These are phyloP conservation scores for Fusarium udum DNA, from an alignment of 2,329 filamentous ascomycete genomes.

Conservation along the genomic window DNA sequence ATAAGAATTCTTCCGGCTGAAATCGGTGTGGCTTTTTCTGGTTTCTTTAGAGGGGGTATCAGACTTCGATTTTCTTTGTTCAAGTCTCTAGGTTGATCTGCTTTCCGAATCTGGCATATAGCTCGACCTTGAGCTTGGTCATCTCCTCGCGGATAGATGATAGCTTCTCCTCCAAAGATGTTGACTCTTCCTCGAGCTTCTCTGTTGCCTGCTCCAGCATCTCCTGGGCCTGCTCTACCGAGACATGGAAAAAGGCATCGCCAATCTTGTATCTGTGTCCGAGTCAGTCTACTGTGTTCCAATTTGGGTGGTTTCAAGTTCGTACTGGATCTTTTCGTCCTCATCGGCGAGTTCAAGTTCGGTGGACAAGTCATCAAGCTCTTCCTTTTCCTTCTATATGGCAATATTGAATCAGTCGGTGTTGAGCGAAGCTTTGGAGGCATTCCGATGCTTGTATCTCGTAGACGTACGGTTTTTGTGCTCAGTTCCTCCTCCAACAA, in stretches of 20 bases:
- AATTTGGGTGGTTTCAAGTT: conserved; percentile 34
- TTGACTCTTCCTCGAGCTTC: conserved; percentile 80
- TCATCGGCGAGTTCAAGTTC: conserved; percentile 96
- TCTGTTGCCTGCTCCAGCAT: conserved; percentile 78
- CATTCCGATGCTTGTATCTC: too few species aligned
- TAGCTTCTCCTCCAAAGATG: conserved; percentile 79
- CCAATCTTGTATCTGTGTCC: conserved; percentile 87
- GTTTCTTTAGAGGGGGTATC: conserved; percentile 25
- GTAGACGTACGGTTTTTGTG: conserved; percentile 75
- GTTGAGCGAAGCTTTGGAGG: neutral
- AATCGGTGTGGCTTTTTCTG: conserved; percentile 8
- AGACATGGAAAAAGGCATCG: conserved; percentile 91
- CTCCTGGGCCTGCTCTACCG: conserved; percentile 85
- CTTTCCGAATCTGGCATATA: conserved; percentile 94
- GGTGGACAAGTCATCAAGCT: conserved; percentile 89
- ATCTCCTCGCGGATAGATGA: conserved; percentile 83
- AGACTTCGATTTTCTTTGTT: conserved; percentile 42
- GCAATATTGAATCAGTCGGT: conserved; percentile 32
- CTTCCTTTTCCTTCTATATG: conserved; percentile 94
- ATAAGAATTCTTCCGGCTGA: conserved; percentile 37
- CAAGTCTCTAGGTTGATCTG: conserved; percentile 97
- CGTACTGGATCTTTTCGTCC: conserved; percentile 90
- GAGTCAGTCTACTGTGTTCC: conserved; percentile 8
- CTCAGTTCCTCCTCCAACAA: conserved; percentile 82
- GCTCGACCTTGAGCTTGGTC: conserved; percentile 85